These are phyloP conservation scores for Magnaporthiopsis rhizophila DNA, from an alignment of 2,329 filamentous ascomycete genomes.

Conservation along the genomic window DNA sequence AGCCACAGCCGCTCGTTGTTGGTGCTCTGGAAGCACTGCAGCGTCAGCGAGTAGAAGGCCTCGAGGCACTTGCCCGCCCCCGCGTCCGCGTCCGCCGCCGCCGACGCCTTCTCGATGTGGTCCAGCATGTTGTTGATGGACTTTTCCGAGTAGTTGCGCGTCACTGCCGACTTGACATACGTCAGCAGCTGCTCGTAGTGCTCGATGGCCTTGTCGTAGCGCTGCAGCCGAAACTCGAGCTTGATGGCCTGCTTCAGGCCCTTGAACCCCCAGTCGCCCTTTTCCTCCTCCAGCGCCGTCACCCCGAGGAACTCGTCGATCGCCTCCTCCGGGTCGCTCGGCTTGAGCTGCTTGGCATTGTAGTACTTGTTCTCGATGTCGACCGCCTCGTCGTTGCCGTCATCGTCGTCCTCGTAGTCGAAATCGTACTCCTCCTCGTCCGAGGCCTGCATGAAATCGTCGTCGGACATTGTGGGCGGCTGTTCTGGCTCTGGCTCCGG, in stretches of 20 bases:
- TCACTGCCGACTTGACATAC: constrained; percentile 94
- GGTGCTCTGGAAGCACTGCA: constrained; percentile 90
- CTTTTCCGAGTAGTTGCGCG: constrained; percentile 96
- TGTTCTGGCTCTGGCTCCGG: neutral
- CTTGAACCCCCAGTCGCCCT: constrained; percentile 98
- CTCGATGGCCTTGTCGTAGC: constrained; percentile 80
- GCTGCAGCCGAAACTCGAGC: constrained; percentile 85
- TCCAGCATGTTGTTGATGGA: constrained; percentile 99
- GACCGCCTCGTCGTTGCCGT: constrained; percentile 80
- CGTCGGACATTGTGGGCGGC: constrained; percentile 61
- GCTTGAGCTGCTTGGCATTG: constrained; percentile 96
- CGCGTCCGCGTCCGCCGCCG: constrained; percentile 51
- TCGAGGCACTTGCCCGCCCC: constrained; percentile 79
- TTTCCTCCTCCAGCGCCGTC: constrained; percentile 75
- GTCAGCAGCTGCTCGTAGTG: constrained; percentile 94
- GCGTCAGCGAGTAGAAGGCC: constrained; percentile 86
- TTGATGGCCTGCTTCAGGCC: constrained; percentile 97
- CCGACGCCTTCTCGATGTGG: constrained; percentile 85
- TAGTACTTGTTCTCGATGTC: constrained; percentile 99
- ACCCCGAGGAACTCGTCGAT: constrained; percentile 90
- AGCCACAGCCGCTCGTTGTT: constrained; percentile 97
- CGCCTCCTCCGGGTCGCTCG: constrained; percentile 75
- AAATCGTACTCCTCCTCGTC: constrained; percentile 94
- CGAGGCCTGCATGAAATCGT: constrained; percentile 91
- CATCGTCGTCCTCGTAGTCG: constrained; percentile 86